Evolutionary conservation across 257 asterid species (phyloP), one percentile per base, ranked within the genome.

Genomic region (Misopates orontium): DNA sequence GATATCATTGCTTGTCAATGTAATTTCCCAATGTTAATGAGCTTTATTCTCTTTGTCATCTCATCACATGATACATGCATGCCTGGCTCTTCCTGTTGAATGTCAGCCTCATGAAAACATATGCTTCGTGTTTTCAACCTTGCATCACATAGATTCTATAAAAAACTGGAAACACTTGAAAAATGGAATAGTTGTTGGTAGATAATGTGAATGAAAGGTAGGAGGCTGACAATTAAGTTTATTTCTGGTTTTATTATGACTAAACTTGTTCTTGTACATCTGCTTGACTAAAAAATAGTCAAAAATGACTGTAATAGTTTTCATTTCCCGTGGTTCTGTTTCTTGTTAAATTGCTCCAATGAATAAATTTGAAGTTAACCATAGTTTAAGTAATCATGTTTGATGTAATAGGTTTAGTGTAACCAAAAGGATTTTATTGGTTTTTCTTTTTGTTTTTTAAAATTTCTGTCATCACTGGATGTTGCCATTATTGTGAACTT

Each of bases 191-290:
- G 19, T 60, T 31, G 6, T 52, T 15, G 17, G 17, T 24, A 28
- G 13, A 48, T 61, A 51, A 12, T 13, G 7, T 19, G 22, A 70
- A 52, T 51, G 44, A 69, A 44, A 64, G 40, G 53, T 60, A 59
- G 51, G 61, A 44, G 39, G 42, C 21, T 50, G 40, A 21, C 16
- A 31, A 23, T 49, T 51, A 1, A 16, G 47, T 70, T 58, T 44
- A 54, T 65, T 45, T 31, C 59, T 16, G 44, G 55, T 20, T 8
- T 25, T 57, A 14, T 42, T 39, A 50, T 51, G 47, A 39, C 47
- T 28, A 40, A 57, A 45, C 8, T 56, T 44, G 60, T 52, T 44
- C 13, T 39, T 66, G 21, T 13, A 17, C 67, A 50, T 56, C 32
- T 13, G 47, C 54, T 13, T 51, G 10, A 22, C 21, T 31, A 36